Percentiles rank a stretch among this genome's conserved stretches.
phyloP scores from a whole-genome alignment of 2,329 filamentous ascomycete genomes.

The Beauveria varroae region DNA sequence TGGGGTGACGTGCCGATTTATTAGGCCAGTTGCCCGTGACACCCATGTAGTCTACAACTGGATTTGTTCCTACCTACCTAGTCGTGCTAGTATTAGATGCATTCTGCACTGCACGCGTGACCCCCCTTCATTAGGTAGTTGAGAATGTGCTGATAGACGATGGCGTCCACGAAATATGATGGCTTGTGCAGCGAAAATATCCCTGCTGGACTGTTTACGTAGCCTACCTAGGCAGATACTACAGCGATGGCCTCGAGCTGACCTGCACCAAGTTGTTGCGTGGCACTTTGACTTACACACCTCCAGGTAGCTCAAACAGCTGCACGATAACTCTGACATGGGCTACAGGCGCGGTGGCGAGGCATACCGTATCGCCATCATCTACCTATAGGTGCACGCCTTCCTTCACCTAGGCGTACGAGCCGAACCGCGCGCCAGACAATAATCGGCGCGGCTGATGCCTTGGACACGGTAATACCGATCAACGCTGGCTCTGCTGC shows the following conservation, averaged over 20 bases:
- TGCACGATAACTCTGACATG: not conserved
- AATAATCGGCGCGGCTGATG: conserved; percentile 14
- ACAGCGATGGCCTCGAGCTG: not conserved
- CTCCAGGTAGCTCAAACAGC: not conserved
- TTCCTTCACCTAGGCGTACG: conserved; percentile 15
- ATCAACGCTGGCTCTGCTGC: conserved; percentile 11
- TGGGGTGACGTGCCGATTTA: not conserved
- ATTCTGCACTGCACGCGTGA: too few relatives aligned
- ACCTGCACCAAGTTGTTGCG: not conserved
- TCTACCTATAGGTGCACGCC: conserved; percentile 10
- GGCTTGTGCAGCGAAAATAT: too few relatives aligned
- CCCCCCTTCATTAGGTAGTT: too few relatives aligned
- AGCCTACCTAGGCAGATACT: too few relatives aligned
- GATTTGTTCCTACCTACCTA: too few relatives aligned
- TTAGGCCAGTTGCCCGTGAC: too few relatives aligned
- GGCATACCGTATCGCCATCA: conserved; percentile 5
- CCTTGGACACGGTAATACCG: conserved; percentile 14
- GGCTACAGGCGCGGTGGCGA: not conserved
- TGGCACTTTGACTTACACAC: not conserved
- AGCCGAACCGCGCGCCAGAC: conserved; percentile 18
- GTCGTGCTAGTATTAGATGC: too few relatives aligned
- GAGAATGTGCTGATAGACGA: too few relatives aligned
- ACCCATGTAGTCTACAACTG: too few relatives aligned
- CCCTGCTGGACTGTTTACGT: too few relatives aligned
- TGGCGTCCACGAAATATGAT: too few relatives aligned